Conservation (phyloP, 2,329 filamentous ascomycete genomes). For the Exserohilum turcica region DNA sequence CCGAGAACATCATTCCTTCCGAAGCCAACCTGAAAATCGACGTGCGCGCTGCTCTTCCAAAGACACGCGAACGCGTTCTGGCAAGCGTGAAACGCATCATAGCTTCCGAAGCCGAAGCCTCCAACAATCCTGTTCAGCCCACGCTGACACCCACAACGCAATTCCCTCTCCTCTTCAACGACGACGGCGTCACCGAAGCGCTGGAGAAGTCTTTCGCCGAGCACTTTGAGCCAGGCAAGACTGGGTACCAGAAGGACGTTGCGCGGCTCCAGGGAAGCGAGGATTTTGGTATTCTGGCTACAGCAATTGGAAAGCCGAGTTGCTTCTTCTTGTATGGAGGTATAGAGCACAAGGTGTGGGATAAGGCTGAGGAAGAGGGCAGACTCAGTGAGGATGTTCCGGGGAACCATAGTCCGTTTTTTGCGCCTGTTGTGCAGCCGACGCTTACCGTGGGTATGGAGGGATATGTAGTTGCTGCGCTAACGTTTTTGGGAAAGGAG, state of each 20-base stretch:
- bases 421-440: slow-evolving; percentile 64
- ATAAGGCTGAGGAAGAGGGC: slow-evolving; percentile 54
- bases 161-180: slow-evolving; percentile 60
- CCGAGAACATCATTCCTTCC: slow-evolving; percentile 65
- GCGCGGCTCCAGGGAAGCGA: slow-evolving; percentile 58
- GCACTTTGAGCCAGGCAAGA: slow-evolving; percentile 50
- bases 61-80: slow-evolving; percentile 56
- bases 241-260: slow-evolving; percentile 48
- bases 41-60: slow-evolving; percentile 55
- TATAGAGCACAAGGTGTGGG: slow-evolving; percentile 56
- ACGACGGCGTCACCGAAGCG: slow-evolving; percentile 49
- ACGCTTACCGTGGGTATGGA: slow-evolving; percentile 60
- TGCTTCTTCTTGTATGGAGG: slow-evolving; percentile 65
- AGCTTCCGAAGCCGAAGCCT: slow-evolving; percentile 59
- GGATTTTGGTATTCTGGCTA: slow-evolving; percentile 64
- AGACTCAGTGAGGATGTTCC: slow-evolving; percentile 56
- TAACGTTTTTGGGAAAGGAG: slow-evolving; percentile 51
- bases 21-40: slow-evolving; percentile 61
- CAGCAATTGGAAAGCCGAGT: slow-evolving; percentile 55
- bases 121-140: slow-evolving; percentile 52
- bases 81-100: slow-evolving; percentile 59
- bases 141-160: slow-evolving; percentile 47
- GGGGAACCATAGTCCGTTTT: slow-evolving; percentile 64
- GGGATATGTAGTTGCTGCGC: slow-evolving; percentile 57
- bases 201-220: slow-evolving; percentile 53